These are phyloP conservation scores for Pseudogymnoascus sp. DNA, from an alignment of 2,329 filamentous ascomycete species.

Conservation along the genomic window DNA sequence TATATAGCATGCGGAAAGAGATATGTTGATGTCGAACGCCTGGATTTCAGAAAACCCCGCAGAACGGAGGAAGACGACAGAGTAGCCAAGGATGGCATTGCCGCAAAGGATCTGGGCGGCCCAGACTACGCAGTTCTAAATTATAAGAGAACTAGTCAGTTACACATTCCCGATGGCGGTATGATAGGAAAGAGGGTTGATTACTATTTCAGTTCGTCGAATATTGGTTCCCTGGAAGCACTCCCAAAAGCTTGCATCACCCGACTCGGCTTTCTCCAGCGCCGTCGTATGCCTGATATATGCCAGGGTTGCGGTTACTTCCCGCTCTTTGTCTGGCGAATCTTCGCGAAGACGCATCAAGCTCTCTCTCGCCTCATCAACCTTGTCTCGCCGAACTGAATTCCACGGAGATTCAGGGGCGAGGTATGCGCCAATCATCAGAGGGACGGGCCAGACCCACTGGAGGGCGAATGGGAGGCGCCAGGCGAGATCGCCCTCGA, in stretches of 20 bases:
- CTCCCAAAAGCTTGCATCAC: conserved; percentile 18
- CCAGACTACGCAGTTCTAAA: conserved; percentile 33
- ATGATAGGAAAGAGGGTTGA: neutral
- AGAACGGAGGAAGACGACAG: conserved; percentile 32
- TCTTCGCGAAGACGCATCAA: conserved; percentile 23
- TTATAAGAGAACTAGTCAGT: neutral
- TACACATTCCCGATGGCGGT: neutral
- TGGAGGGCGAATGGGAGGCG: conserved; percentile 16
- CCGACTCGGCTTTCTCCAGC: conserved; percentile 20
- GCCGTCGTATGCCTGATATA: conserved; percentile 22
- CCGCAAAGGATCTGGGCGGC: conserved; percentile 33
- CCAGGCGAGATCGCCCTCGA: conserved; percentile 19
- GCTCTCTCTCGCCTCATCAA: conserved; percentile 22
- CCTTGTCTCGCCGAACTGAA: conserved; percentile 24
- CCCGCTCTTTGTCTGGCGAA: conserved; percentile 19
- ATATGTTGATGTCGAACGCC: conserved; percentile 34
- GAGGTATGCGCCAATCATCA: conserved; percentile 24
- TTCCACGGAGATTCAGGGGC: conserved; percentile 30
- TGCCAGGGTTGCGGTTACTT: conserved; percentile 25
- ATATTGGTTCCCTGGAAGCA: conserved; percentile 23
- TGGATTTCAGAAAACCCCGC: conserved; percentile 31
- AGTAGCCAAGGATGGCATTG: conserved; percentile 31
- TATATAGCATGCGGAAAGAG: conserved; percentile 33
- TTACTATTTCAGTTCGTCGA: conserved; percentile 22
- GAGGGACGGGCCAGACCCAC: conserved; percentile 17